Evolutionary conservation across 305 asterid species (phyloP).

Genomic region (Fraxinus sp.): DNA sequence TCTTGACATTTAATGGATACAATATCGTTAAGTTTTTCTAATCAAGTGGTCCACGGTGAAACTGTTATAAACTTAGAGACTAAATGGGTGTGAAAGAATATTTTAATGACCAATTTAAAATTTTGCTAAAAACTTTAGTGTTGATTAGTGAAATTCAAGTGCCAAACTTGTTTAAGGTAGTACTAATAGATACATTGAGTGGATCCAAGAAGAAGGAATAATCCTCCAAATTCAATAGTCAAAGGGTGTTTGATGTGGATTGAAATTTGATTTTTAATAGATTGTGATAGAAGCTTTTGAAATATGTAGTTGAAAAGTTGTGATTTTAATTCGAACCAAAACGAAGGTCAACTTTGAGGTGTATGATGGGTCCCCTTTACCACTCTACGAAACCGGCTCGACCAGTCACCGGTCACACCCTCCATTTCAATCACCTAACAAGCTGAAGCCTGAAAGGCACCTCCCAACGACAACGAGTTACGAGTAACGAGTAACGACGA

Average conservation of each 20-base stretch:
- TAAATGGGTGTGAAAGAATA: neutral
- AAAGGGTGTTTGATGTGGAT: too few relatives aligned
- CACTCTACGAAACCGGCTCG: neutral
- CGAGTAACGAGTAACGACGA: neutral
- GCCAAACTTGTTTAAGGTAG: neutral
- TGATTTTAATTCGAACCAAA: too few relatives aligned
- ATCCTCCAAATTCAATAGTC: too few relatives aligned
- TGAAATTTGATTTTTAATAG: too few relatives aligned
- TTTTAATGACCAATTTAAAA: neutral
- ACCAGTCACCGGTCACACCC: neutral
- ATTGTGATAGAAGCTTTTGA: too few relatives aligned
- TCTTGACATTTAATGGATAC: too few relatives aligned
- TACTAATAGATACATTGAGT: too few relatives aligned
- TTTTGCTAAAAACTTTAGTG: neutral
- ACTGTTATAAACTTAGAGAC: neutral
- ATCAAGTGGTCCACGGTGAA: neutral
- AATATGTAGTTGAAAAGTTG: too few relatives aligned
- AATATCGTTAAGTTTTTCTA: neutral
- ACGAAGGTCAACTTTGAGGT: neutral
- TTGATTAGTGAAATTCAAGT: neutral
- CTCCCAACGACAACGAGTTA: neutral
- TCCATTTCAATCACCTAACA: neutral
- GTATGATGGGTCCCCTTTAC: neutral
- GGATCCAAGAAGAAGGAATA: too few relatives aligned
- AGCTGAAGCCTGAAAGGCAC: neutral